Percentiles rank a stretch among this genome's conserved stretches.
Evolutionary conservation across 2,329 filamentous ascomycete species (phyloP).

Genomic region (Xylariales sp.): DNA sequence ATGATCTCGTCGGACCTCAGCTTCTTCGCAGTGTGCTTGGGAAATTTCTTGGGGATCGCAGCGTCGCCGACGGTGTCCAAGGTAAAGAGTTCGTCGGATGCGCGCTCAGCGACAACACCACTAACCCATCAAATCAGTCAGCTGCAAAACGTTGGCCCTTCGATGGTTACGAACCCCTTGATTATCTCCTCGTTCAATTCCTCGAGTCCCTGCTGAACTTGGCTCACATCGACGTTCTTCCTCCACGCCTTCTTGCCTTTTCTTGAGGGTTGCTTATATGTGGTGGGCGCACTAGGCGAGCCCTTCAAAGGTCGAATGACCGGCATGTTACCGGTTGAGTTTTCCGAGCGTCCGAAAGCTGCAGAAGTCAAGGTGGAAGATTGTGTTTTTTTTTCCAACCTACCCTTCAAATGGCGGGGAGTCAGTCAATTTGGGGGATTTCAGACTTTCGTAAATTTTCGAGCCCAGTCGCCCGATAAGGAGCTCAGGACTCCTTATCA

Average conservation of each 20-base stretch:
- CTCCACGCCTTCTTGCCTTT: constrained; percentile 99
- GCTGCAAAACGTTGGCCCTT: too few species aligned
- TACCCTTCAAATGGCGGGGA: constrained; percentile 6
- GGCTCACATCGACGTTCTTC: constrained; percentile 92
- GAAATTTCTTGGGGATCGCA: constrained; percentile 57
- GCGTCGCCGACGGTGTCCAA: constrained; percentile 72
- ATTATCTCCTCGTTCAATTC: constrained; percentile 86
- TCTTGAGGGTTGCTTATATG: constrained; percentile 82
- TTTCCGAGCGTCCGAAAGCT: neutral
- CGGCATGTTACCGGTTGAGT: constrained; percentile 40
- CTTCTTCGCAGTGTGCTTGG: constrained; percentile 66
- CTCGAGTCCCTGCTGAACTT: constrained; percentile 78
- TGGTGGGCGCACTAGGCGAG: constrained; percentile 62
- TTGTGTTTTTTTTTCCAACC: neutral
- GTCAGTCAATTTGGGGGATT: constrained; percentile 1
- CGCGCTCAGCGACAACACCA: constrained; percentile 79
- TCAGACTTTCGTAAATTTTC: constrained; percentile 9
- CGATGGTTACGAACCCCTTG: constrained; percentile 71
- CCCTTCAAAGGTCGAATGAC: constrained; percentile 44
- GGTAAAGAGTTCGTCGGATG: constrained; percentile 78
- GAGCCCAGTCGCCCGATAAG: constrained; percentile 1
- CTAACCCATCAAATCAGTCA: too few species aligned
- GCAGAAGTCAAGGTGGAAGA: too few species aligned
- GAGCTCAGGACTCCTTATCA: constrained; percentile 8
- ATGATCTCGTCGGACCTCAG: constrained; percentile 93